Evolutionary conservation across 1,139 yeast genomes (phyloP).

Genomic region (Kurtzmaniella natalensis): DNA sequence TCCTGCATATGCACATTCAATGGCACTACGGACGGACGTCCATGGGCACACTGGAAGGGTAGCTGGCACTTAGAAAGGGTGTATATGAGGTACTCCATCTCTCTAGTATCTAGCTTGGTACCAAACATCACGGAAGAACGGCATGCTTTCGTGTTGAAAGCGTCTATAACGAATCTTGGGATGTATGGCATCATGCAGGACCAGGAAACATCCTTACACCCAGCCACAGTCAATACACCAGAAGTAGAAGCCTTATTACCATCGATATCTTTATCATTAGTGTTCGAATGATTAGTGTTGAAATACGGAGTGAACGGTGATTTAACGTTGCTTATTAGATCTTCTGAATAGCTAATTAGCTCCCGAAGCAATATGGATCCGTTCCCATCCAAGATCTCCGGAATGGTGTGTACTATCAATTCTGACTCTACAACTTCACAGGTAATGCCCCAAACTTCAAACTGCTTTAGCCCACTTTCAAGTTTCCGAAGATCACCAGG

Average conservation of each 20-base stretch:
- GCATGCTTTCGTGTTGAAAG: constrained; percentile 64
- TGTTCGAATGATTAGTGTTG: too few species aligned
- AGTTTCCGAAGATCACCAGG: constrained; percentile 28
- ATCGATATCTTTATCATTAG: too few species aligned
- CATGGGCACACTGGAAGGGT: constrained; percentile 87
- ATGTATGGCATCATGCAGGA: constrained; percentile 15
- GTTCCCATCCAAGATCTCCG: constrained; percentile 14
- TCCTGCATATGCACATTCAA: constrained; percentile 1
- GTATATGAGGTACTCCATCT: constrained; percentile 43
- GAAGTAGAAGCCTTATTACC: too few species aligned
- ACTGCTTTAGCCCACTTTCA: constrained; percentile 20
- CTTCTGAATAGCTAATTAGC: background rate
- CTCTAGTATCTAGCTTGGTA: constrained; percentile 33
- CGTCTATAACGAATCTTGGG: constrained; percentile 48
- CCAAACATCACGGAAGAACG: constrained; percentile 75
- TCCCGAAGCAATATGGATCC: background rate
- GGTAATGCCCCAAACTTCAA: constrained; percentile 33
- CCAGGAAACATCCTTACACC: background rate
- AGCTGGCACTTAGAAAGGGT: constrained; percentile 44
- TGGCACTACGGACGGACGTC: constrained; percentile 62
- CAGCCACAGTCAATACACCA: too few species aligned
- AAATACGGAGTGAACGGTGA: background rate
- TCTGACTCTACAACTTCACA: constrained; percentile 13
- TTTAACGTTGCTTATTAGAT: background rate
- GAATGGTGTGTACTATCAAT: constrained; percentile 32